These are phyloP conservation scores for Davidsoniella virescens DNA, from an alignment of 2,329 filamentous ascomycete genomes.

Conservation along the genomic window DNA sequence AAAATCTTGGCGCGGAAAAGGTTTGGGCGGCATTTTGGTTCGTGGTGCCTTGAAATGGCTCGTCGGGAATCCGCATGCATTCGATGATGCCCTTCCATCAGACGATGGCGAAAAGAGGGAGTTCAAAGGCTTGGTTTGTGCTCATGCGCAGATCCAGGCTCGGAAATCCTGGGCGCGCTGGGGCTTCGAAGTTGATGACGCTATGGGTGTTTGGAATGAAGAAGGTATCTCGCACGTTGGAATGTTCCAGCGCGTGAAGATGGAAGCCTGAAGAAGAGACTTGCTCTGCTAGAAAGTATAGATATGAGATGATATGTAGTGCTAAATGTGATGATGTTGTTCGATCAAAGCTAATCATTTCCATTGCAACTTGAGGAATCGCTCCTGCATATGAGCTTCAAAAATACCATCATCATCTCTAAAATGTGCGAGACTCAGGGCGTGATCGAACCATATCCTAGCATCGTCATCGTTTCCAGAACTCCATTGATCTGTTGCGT, in stretches of 20 bases:
- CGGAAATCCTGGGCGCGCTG: constrained; percentile 49
- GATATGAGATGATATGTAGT: background rate
- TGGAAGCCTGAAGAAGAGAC: constrained; percentile 13
- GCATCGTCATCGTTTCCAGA: constrained; percentile 37
- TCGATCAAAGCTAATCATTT: background rate
- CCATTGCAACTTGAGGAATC: constrained; percentile 26
- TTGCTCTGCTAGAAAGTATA: background rate
- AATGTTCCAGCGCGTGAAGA: constrained; percentile 48
- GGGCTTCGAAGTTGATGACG: constrained; percentile 59
- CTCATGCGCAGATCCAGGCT: constrained; percentile 60
- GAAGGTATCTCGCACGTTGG: constrained; percentile 74
- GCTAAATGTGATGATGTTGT: background rate
- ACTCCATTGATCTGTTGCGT: constrained; percentile 49
- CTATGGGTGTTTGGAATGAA: constrained; percentile 63
- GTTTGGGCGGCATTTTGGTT: constrained; percentile 50
- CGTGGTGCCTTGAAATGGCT: constrained; percentile 54
- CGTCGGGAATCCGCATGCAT: constrained; percentile 38
- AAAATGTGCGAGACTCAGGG: constrained; percentile 44
- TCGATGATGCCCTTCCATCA: constrained; percentile 20
- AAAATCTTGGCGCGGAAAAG: constrained; percentile 45
- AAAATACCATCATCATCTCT: constrained; percentile 36
- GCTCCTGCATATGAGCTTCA: constrained; percentile 27
- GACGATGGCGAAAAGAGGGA: constrained; percentile 26
- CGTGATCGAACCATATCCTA: constrained; percentile 44
- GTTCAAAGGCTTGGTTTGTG: constrained; percentile 55